Evolutionary conservation across 169 alveolate species (phyloP).

Genomic region (Plasmodium adleri): DNA sequence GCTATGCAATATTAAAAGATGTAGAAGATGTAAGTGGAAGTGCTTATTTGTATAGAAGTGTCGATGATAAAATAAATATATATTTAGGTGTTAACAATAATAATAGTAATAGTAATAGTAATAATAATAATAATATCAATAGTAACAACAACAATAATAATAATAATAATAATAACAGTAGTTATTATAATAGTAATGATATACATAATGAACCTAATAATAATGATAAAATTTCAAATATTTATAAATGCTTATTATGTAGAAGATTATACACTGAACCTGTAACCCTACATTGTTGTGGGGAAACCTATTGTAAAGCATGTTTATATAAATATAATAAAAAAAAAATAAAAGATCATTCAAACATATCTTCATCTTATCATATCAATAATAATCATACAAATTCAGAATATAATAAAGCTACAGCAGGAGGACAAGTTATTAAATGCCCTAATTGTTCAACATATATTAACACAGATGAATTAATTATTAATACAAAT

Average conservation of each 20-base stretch:
- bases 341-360: constrained; percentile 50
- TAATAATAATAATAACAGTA: constrained; percentile 8
- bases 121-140: constrained; percentile 16
- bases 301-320: constrained; percentile 88
- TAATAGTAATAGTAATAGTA: constrained; percentile 24
- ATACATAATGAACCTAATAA: neutral
- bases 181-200: neutral
- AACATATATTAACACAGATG: constrained; percentile 22
- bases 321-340: constrained; percentile 79
- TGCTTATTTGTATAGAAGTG: constrained; percentile 89
- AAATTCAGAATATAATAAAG: neutral
- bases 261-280: constrained; percentile 86
- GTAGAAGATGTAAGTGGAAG: constrained; percentile 89
- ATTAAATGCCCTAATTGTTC: constrained; percentile 67
- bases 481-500: constrained; percentile 55
- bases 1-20: constrained; percentile 89
- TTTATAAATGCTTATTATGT: constrained; percentile 86
- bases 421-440: neutral
- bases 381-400: neutral
- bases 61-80: constrained; percentile 86
- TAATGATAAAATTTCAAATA: constrained; percentile 75
- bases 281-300: constrained; percentile 88
- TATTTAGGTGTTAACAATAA: constrained; percentile 83
- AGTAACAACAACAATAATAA: constrained; percentile 14
- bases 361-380: neutral